A percentile compares a stretch with the other conserved stretches of the same genome.
Conservation (phyloP, 2,329 filamentous ascomycete genomes). For the Plectosphaerella cucumerina region DNA sequence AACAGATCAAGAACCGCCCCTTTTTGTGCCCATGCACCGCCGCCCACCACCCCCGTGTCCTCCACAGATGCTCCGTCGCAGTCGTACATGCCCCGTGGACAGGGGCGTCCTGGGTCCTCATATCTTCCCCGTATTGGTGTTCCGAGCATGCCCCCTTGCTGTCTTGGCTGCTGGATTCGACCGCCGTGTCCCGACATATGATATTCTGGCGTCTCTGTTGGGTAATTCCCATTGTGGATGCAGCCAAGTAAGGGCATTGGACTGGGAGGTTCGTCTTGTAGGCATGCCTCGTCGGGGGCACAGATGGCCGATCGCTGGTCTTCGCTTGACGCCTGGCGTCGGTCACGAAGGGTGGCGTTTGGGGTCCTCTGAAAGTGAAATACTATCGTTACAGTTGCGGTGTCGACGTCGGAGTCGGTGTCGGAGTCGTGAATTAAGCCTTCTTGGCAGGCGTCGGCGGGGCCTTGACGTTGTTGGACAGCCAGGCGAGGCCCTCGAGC, state of each 20-base stretch:
- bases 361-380: not conserved
- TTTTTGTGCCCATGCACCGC: no score
- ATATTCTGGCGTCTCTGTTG: no score
- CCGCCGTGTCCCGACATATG: not conserved
- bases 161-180: not conserved
- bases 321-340: no score
- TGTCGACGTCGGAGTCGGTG: not conserved
- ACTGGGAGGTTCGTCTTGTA: no score
- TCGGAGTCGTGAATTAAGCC: constrained; percentile 24
- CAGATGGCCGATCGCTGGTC: no score
- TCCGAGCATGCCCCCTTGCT: not conserved
- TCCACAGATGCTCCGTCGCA: not conserved
- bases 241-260: no score
- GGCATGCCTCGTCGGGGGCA: no score
- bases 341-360: constrained; percentile 2
- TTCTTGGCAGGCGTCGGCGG: constrained; percentile 52
- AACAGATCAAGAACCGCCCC: not conserved
- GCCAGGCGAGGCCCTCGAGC: constrained; percentile 76
- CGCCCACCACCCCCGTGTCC: not conserved
- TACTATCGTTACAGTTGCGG: not conserved
- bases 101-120: no score
- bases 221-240: no score
- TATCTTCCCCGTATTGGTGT: not conserved
- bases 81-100: no score
- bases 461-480: constrained; percentile 79